Conservation (phyloP, 2,329 filamentous ascomycete genomes). For the Chrysoporthe puriensis region DNA sequence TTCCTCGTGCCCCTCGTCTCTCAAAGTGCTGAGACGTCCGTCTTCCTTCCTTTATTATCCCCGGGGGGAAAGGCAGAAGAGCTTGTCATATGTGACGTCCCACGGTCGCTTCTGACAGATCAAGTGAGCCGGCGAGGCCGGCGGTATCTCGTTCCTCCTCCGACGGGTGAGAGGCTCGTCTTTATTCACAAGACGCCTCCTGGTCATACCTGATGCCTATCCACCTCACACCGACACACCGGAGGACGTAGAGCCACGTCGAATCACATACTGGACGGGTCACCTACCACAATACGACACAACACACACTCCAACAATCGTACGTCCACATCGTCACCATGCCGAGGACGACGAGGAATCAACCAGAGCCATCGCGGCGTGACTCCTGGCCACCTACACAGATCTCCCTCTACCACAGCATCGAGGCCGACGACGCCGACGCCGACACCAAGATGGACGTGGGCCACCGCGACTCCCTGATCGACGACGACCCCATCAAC, state of each 20-base stretch:
- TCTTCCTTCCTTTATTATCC: slow-evolving; percentile 3
- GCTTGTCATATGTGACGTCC: slow-evolving; percentile 26
- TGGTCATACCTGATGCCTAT: slow-evolving; percentile 25
- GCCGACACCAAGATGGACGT: slow-evolving; percentile 47
- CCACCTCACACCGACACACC: slow-evolving; percentile 6
- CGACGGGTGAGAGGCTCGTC: slow-evolving; percentile 21
- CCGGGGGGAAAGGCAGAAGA: slow-evolving; percentile 22
- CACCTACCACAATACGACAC: background rate
- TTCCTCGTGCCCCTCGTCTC: slow-evolving; percentile 12
- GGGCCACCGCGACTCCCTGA: slow-evolving; percentile 39
- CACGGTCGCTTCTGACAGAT: slow-evolving; percentile 28
- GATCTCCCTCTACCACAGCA: slow-evolving; percentile 48
- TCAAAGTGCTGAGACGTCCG: background rate
- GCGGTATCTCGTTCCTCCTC: slow-evolving; percentile 30
- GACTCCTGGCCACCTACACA: slow-evolving; percentile 59
- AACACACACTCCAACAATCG: background rate
- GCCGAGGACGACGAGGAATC: slow-evolving; percentile 15
- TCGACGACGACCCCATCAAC: slow-evolving; percentile 57
- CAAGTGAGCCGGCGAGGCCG: slow-evolving; percentile 39
- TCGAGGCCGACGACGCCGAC: slow-evolving; percentile 45
- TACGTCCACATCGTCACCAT: slow-evolving; percentile 4
- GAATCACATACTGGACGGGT: slow-evolving; percentile 12
- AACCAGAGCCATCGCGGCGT: slow-evolving; percentile 35
- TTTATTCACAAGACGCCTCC: slow-evolving; percentile 3
- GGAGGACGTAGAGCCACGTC: slow-evolving; percentile 11